A percentile compares a stretch with the other conserved stretches of the same genome.
Conservation (phyloP, 1,139 yeast species). For the Sugiyamaella sp. region DNA sequence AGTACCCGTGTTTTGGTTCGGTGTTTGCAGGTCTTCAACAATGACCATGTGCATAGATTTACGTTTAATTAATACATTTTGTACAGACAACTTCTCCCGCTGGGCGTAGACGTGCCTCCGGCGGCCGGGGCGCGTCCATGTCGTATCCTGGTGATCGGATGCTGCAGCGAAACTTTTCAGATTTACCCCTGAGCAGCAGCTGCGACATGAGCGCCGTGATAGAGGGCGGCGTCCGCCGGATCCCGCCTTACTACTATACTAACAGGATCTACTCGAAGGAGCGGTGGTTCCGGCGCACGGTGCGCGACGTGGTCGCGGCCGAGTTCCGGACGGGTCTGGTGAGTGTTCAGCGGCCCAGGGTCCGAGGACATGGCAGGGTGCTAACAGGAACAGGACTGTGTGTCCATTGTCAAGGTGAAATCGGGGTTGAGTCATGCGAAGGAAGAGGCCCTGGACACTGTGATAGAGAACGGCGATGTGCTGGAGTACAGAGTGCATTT, state of each 20-base stretch:
- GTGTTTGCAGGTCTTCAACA: slow-evolving; percentile 31
- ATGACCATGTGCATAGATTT: slow-evolving; percentile 29
- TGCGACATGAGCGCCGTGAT: slow-evolving; percentile 20
- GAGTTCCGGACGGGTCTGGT: slow-evolving; percentile 80
- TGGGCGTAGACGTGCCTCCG: slow-evolving; percentile 10
- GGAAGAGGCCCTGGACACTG: slow-evolving; percentile 30
- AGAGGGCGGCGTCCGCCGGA: slow-evolving; percentile 53
- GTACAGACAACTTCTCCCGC: slow-evolving; percentile 4
- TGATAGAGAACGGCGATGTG: slow-evolving; percentile 70
- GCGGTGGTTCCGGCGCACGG: slow-evolving; percentile 82
- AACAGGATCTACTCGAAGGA: slow-evolving; percentile 85
- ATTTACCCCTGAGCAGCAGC: slow-evolving; percentile 1
- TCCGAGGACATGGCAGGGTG: neutral
- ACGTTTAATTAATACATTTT: slow-evolving; percentile 13
- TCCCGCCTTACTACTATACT: slow-evolving; percentile 82
- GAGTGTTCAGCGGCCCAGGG: no score
- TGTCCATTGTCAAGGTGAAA: slow-evolving; percentile 8
- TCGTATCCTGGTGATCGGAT: neutral
- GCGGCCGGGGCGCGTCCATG: neutral
- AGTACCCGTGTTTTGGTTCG: slow-evolving; percentile 16
- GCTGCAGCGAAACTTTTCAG: slow-evolving; percentile 1
- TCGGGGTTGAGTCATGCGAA: neutral
- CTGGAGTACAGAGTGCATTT: slow-evolving; percentile 82
- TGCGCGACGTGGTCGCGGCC: slow-evolving; percentile 74
- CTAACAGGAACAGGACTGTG: slow-evolving; percentile 1